A percentile compares a stretch with the other conserved stretches of the same genome.
These are phyloP conservation scores for Brassica hybrid DNA, from an alignment of 441 rosid species.

Conservation along the genomic window DNA sequence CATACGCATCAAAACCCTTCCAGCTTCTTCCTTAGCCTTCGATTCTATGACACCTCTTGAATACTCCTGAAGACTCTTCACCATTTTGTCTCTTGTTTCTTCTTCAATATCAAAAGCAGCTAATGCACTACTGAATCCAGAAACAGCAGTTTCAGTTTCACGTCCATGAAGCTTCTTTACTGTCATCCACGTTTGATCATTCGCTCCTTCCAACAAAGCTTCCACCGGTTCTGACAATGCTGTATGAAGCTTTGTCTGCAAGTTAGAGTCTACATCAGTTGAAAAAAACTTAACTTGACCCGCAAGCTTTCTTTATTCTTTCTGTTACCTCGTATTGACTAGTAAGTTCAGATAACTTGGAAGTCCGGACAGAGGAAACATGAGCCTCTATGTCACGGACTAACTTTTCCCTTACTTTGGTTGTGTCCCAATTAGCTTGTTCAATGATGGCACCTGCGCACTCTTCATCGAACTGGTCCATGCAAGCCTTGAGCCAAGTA, in stretches of 20 bases:
- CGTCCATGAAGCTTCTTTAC: constrained; percentile 73
- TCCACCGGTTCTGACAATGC: constrained; percentile 89
- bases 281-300: background rate
- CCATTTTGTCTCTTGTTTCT: constrained; percentile 63
- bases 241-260: constrained; percentile 73
- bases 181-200: constrained; percentile 75
- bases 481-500: constrained; percentile 53
- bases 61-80: constrained; percentile 56
- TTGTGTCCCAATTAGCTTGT: constrained; percentile 86
- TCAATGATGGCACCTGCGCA: constrained; percentile 76
- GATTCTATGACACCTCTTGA: constrained; percentile 82
- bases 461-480: constrained; percentile 69
- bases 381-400: constrained; percentile 85
- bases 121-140: constrained; percentile 67
- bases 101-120: constrained; percentile 82
- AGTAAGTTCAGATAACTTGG: constrained; percentile 81
- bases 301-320: constrained; percentile 1
- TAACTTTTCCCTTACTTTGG: constrained; percentile 74
- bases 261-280: constrained; percentile 32
- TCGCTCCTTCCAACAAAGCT: constrained; percentile 88
- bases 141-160: constrained; percentile 76
- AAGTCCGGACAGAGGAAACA: constrained; percentile 68
- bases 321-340: constrained; percentile 65
- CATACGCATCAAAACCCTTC: constrained; percentile 82
- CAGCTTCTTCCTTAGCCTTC: constrained; percentile 91